Evolutionary conservation across 257 asterid genomes (phyloP).

Genomic region (Plantago ovata): DNA sequence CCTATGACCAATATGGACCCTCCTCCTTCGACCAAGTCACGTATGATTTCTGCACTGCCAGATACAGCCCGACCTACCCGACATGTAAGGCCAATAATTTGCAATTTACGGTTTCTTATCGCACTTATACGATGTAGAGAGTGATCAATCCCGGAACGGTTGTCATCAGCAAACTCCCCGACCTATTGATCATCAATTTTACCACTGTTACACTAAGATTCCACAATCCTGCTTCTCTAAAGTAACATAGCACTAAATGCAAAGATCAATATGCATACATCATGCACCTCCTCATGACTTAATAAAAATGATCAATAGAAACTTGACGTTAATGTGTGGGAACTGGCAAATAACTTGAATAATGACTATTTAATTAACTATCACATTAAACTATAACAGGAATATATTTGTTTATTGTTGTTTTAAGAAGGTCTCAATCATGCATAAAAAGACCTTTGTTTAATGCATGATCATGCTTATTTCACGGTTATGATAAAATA

Average conservation of each 20-base stretch:
- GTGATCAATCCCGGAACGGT: conserved; percentile 84
- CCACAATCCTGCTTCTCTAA: conserved; percentile 10
- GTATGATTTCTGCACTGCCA: conserved; percentile 95
- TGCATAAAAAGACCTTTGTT: neutral
- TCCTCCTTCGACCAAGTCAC: conserved; percentile 79
- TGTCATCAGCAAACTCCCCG: conserved; percentile 95
- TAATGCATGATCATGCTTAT: neutral
- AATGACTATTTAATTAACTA: conserved; percentile 8
- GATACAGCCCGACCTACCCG: conserved; percentile 97
- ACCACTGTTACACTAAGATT: neutral
- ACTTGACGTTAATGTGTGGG: too few species aligned
- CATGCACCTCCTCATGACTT: neutral
- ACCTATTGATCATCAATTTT: conserved; percentile 45
- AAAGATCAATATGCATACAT: conserved; percentile 5
- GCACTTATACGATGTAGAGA: conserved; percentile 98
- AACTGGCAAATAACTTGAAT: conserved; percentile 2
- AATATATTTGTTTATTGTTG: neutral
- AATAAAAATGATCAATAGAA: too few species aligned
- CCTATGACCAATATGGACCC: conserved; percentile 95
- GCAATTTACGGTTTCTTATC: conserved; percentile 87
- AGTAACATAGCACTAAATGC: conserved; percentile 7
- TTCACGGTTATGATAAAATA: too few species aligned
- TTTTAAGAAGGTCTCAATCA: conserved; percentile 4
- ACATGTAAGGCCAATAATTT: conserved; percentile 94
- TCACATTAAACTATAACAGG: neutral